Evolutionary conservation across 73 alveolate species (phyloP).

Genomic region (Paraurostyla sp.): DNA sequence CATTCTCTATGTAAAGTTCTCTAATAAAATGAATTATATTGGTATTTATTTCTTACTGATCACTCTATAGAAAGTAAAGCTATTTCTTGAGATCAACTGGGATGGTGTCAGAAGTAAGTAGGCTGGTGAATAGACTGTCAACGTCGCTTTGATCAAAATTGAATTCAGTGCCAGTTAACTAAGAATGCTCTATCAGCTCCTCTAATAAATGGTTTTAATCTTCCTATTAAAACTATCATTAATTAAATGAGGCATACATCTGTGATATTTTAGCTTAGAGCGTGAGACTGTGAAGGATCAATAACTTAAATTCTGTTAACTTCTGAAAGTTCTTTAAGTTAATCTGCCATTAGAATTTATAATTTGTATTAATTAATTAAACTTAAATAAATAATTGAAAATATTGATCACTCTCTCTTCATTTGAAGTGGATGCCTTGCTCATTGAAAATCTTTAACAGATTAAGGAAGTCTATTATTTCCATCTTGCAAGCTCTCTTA

Average conservation of each 20-base stretch:
- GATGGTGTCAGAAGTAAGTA: not conserved
- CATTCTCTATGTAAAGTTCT: slow-evolving; percentile 10
- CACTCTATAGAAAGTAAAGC: slow-evolving; percentile 23
- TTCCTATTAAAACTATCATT: not conserved
- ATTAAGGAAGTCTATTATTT: slow-evolving; percentile 87
- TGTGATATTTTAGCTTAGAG: too few species aligned
- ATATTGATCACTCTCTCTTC: not conserved
- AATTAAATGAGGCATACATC: not conserved
- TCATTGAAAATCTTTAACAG: slow-evolving; percentile 87
- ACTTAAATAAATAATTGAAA: not conserved
- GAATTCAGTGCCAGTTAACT: not conserved
- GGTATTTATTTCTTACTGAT: not conserved
- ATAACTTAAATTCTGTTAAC: too few species aligned
- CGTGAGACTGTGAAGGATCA: too few species aligned
- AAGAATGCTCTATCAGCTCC: not conserved
- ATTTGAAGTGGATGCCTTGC: slow-evolving; percentile 92
- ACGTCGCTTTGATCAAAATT: not conserved
- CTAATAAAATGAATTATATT: not conserved
- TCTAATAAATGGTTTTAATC: not conserved
- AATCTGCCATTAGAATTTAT: not conserved
- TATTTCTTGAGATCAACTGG: not conserved
- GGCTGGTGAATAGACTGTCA: not conserved
- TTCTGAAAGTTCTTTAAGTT: not conserved
- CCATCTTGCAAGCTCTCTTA: slow-evolving; percentile 95
- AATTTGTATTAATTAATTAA: too few species aligned